Evolutionary conservation across 2,329 filamentous ascomycete species (phyloP).

Genomic region (Neofusicoccum cordaticola): DNA sequence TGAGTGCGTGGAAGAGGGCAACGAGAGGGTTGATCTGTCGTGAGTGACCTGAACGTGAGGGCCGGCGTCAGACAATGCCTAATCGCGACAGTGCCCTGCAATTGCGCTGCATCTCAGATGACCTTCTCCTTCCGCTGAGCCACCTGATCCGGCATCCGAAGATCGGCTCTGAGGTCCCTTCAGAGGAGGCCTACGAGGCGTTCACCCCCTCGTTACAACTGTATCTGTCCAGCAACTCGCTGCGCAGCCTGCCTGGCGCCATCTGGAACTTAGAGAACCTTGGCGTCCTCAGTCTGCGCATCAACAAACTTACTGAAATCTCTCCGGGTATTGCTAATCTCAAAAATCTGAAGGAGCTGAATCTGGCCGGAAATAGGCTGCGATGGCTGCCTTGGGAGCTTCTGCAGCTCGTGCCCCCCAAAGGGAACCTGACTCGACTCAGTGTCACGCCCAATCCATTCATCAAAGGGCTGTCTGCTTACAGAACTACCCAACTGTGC

Average conservation of each 20-base stretch:
- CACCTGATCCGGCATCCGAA: constrained; percentile 41
- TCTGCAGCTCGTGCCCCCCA: constrained; percentile 50
- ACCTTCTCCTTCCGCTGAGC: constrained; percentile 55
- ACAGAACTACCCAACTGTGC: constrained; percentile 26
- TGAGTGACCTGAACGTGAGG: constrained; percentile 35
- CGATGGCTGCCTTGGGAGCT: constrained; percentile 62
- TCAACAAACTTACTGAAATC: constrained; percentile 60
- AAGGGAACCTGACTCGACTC: constrained; percentile 51
- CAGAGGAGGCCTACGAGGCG: constrained; percentile 59
- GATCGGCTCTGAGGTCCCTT: constrained; percentile 54
- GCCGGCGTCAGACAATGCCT: not conserved
- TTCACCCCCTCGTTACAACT: constrained; percentile 60
- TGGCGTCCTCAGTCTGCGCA: constrained; percentile 64
- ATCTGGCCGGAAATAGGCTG: constrained; percentile 63
- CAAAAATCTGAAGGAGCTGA: constrained; percentile 59
- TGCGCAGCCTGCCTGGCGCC: constrained; percentile 56
- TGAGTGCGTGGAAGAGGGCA: constrained; percentile 52
- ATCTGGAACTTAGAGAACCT: constrained; percentile 62
- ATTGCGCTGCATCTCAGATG: constrained; percentile 51
- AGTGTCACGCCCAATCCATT: constrained; percentile 64
- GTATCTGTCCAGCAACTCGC: constrained; percentile 59
- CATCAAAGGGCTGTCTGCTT: constrained; percentile 38
- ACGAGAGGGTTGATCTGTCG: constrained; percentile 62
- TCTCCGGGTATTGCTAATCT: constrained; percentile 60
- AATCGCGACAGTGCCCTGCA: constrained; percentile 15